Evolutionary conservation across 2,329 filamentous ascomycete genomes (phyloP), one percentile per base, ranked within the genome.

Genomic region (Diaporthe vexans): DNA sequence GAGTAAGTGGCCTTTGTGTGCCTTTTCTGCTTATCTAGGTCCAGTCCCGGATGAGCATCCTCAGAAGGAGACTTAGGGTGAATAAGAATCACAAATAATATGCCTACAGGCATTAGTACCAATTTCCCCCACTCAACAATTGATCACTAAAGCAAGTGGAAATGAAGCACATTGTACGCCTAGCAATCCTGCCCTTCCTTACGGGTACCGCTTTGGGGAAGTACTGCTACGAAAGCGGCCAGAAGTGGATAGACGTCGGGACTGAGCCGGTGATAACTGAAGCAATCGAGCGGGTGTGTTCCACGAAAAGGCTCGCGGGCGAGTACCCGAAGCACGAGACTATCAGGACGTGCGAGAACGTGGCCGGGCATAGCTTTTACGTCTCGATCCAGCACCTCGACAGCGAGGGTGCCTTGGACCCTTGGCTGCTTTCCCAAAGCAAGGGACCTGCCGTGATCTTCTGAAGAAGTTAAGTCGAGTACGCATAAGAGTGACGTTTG

Each of bases 231-330:
- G 19, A 15, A 19, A 37, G 33, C 3, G 56, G 56, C 33, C 56
- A 58, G 56, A 19, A 58, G 33, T 58, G 56, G 56, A 58, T 37
- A 33, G 56, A 58, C 56, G 33, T 58, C 33, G 56, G 56, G 4
- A 37, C 33, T 11, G 11, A 58, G 56, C 6, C 19, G 29, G 56
- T 58, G 10, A 2, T 58, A 21, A 10, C n/a, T 17, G 56, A 58
- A 21, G 56, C 56, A 2, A 24, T 58, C 56, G n/a, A 17, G 10
- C 29, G 29, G 2, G 56, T 37, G 19, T 58, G 56, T 17, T 21
- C 13, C 56, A 37, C 33, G 33, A 37, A 29, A 10, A 37, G 35
- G 4, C 56, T 58, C 19, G 56, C 56, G 17, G 56, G 56, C 33
- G 29, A n/a, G 21, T 58, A 58, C 56, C 4, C 2, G 19, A 37